These are phyloP conservation scores for Aureobasidium melanogenum DNA, from an alignment of 2,329 filamentous ascomycete species.

Conservation along the genomic window DNA sequence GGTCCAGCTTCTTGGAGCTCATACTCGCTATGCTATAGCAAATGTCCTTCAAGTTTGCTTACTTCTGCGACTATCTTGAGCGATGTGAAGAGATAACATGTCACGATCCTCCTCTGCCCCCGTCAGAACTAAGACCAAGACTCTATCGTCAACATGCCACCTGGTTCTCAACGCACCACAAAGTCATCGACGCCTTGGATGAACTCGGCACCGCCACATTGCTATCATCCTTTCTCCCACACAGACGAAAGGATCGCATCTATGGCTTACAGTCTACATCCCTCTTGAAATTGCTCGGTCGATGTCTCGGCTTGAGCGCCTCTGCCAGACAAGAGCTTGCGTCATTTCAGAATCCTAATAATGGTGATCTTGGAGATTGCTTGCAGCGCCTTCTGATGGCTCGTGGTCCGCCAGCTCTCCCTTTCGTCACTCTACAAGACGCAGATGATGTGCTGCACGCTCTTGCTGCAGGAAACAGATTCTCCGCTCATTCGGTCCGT, in stretches of 20 bases:
- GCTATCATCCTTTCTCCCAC: constrained; percentile 67
- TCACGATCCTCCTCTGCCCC: constrained; percentile 32
- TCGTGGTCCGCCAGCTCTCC: constrained; percentile 38
- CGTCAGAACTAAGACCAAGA: constrained; percentile 22
- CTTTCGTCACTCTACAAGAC: constrained; percentile 56
- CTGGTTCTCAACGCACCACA: constrained; percentile 63
- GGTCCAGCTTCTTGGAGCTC: neutral
- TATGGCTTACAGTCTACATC: constrained; percentile 57
- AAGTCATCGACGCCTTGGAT: constrained; percentile 46
- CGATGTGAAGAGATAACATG: constrained; percentile 47
- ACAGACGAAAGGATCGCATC: constrained; percentile 67
- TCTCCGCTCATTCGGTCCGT: constrained; percentile 58
- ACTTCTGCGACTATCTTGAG: constrained; percentile 65
- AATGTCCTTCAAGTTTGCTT: constrained; percentile 40
- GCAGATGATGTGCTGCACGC: constrained; percentile 58
- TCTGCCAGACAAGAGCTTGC: constrained; percentile 54
- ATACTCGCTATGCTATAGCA: neutral
- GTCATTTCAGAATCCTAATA: constrained; percentile 50
- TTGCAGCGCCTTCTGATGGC: constrained; percentile 55
- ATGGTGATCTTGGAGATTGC: constrained; percentile 63
- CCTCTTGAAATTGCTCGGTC: constrained; percentile 59
- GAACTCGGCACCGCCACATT: constrained; percentile 52
- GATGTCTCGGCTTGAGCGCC: constrained; percentile 55
- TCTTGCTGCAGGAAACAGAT: constrained; percentile 59
- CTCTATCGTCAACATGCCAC: constrained; percentile 9